A percentile compares a stretch with the other conserved stretches of the same genome.
Conservation (phyloP, 2,329 filamentous ascomycete species). For the Knufia fluminis region DNA sequence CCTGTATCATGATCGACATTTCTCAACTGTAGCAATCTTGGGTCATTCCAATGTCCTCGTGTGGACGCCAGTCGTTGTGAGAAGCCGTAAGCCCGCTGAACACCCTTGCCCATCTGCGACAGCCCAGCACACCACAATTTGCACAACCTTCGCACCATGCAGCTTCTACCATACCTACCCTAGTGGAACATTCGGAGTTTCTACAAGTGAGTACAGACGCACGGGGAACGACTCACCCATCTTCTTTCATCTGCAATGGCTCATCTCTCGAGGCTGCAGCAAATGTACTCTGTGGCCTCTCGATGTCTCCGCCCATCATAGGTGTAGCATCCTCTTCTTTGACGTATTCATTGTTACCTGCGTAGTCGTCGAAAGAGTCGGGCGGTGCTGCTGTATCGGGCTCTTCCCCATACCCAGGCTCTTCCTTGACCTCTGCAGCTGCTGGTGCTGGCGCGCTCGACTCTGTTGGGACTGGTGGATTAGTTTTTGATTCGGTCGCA, state of each 20-base stretch:
- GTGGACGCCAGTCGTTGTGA: neutral
- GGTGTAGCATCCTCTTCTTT: slow-evolving; percentile 16
- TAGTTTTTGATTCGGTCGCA: slow-evolving; percentile 25
- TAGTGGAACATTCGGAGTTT: neutral
- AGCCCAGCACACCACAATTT: no score
- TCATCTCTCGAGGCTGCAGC: slow-evolving; percentile 8
- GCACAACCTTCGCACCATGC: slow-evolving; percentile 1
- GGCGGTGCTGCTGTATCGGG: slow-evolving; percentile 26
- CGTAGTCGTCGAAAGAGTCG: slow-evolving; percentile 24
- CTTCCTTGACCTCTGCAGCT: slow-evolving; percentile 21
- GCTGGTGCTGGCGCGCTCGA: slow-evolving; percentile 25
- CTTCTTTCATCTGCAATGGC: slow-evolving; percentile 68
- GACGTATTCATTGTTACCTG: slow-evolving; percentile 22
- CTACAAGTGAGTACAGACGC: neutral
- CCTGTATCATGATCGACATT: no score
- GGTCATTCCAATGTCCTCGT: neutral
- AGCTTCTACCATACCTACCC: neutral
- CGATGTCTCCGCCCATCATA: slow-evolving; percentile 25
- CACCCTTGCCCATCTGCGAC: neutral
- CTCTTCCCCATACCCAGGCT: slow-evolving; percentile 23
- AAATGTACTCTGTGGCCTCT: slow-evolving; percentile 27
- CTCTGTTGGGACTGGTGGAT: slow-evolving; percentile 23
- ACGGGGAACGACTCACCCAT: slow-evolving; percentile 61
- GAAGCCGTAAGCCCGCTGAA: neutral
- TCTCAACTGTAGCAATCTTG: no score